Evolutionary conservation across 805 yeast genomes (phyloP).

Genomic region (Schwanniomyces sp.): DNA sequence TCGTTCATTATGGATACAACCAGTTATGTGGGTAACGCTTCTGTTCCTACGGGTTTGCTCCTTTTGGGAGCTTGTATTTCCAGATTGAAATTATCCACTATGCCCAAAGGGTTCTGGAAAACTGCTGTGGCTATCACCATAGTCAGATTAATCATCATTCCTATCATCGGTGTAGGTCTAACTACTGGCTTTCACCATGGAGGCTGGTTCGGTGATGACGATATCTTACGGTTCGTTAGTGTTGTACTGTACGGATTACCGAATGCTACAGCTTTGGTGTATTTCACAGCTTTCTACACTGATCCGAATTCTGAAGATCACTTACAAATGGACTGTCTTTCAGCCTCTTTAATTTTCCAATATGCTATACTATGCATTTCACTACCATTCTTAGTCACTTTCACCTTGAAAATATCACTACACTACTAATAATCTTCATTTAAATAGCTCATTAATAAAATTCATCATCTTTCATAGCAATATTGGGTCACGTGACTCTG

Average conservation of each 20-base stretch:
- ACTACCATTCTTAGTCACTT: constrained; percentile 73
- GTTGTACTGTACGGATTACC: constrained; percentile 80
- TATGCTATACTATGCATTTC: constrained; percentile 68
- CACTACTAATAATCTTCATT: constrained; percentile 22
- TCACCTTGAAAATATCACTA: constrained; percentile 55
- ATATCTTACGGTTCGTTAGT: constrained; percentile 67
- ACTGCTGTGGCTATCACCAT: constrained; percentile 58
- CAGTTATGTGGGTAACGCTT: constrained; percentile 78
- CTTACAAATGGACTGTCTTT: constrained; percentile 81
- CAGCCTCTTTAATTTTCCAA: constrained; percentile 71
- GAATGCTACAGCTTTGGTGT: constrained; percentile 83
- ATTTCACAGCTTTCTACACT: constrained; percentile 83
- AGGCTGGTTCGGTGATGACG: constrained; percentile 64
- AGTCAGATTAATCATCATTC: constrained; percentile 64
- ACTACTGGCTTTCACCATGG: constrained; percentile 57
- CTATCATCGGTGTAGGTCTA: constrained; percentile 70
- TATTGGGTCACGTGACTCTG: background rate
- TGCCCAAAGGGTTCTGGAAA: constrained; percentile 74
- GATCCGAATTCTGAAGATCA: constrained; percentile 56
- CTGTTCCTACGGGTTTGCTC: constrained; percentile 83
- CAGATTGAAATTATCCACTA: constrained; percentile 55
- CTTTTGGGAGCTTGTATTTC: constrained; percentile 88
- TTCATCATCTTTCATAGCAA: background rate
- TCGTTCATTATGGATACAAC: constrained; percentile 84
- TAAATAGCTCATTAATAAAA: background rate